phyloP scores from a whole-genome alignment of 1,284 basidiomycete genomes.

The Trichosporon ovoides region DNA sequence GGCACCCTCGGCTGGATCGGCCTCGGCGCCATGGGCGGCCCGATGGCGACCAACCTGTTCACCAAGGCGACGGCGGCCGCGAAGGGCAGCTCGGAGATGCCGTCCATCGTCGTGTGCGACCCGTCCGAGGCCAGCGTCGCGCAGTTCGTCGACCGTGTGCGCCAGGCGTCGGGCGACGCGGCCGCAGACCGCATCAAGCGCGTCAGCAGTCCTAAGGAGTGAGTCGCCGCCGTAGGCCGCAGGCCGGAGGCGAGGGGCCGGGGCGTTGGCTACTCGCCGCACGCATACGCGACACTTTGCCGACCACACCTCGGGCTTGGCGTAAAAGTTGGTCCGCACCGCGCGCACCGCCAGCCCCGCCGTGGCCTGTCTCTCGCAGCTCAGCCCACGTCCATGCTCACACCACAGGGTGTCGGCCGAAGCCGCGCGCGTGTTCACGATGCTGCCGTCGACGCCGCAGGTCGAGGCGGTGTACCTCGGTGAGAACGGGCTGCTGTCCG shows the following conservation, averaged over 20 bases:
- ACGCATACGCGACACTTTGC: too few relatives aligned
- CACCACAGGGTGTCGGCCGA: slow-evolving; percentile 43
- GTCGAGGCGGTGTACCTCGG: slow-evolving; percentile 50
- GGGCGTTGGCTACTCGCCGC: too few relatives aligned
- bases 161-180: slow-evolving; percentile 9
- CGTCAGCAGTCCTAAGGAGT: slow-evolving; percentile 12
- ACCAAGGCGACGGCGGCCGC: slow-evolving; percentile 36
- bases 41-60: slow-evolving; percentile 47
- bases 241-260: too few relatives aligned
- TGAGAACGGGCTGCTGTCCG: slow-evolving; percentile 25
- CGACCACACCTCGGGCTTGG: too few relatives aligned
- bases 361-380: too few relatives aligned
- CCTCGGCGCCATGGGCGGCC: slow-evolving; percentile 45
- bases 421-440: slow-evolving; percentile 50
- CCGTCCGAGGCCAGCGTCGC: slow-evolving; percentile 29
- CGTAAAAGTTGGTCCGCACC: too few relatives aligned
- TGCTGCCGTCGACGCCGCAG: slow-evolving; percentile 52
- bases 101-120: slow-evolving; percentile 44
- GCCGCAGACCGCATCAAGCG: slow-evolving; percentile 17
- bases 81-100: slow-evolving; percentile 7
- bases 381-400: too few relatives aligned
- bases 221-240: neutral
- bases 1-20: slow-evolving; percentile 45
- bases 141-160: slow-evolving; percentile 25
- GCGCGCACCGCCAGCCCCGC: too few relatives aligned